Evolutionary conservation across 2,329 filamentous ascomycete genomes (phyloP), one percentile per base, ranked within the genome.

Genomic region (Phialemoniopsis sp.): DNA sequence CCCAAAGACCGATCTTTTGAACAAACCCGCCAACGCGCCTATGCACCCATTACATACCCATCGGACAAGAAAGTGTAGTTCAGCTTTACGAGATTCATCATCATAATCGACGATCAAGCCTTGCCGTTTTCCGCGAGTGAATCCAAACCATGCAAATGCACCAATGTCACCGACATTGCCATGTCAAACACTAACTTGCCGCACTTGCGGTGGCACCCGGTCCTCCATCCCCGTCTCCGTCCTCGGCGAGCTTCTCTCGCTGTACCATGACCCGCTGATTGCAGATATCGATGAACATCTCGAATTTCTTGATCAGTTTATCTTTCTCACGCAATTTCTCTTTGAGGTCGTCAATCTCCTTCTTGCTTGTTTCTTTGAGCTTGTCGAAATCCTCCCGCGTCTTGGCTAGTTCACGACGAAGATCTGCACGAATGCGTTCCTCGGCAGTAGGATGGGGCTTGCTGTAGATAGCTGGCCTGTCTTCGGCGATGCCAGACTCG

Each of bases 261-360:
- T 80, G 76, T 38, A 81, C 66, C 67, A 83, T 83, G 45, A 83
- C 79, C 36, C 80, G 66, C 54, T 81, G 70, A 50, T 84, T 84
- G 55, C 79, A 83, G 39, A 84, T 81, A 56, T 84, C 80, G 51
- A 84, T 82, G 39, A 84, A 84, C 72, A 80, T 80, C 58, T 84
- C 79, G 48, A 82, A 84, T 53, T 75, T 79, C 44, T 71, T 59
- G 40, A 84, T 83, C 43, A 75, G 70, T 51, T 72, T 70, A 44
- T 82, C 76, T 57, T 82, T 82, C 43, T 84, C 77, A 31, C 71
- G 73, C 13, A 90, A 57, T 51, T 79, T 70, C 40, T 70, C 66
- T 50, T 78, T 77, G 41, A 84, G 58, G 1, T 70, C 68, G 13
- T 76, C 76, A 32, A 83, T 70, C 51, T 80, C 72, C 41, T 78